Evolutionary conservation across 306 rosid species (phyloP).

Genomic region (Morella rubra): DNA sequence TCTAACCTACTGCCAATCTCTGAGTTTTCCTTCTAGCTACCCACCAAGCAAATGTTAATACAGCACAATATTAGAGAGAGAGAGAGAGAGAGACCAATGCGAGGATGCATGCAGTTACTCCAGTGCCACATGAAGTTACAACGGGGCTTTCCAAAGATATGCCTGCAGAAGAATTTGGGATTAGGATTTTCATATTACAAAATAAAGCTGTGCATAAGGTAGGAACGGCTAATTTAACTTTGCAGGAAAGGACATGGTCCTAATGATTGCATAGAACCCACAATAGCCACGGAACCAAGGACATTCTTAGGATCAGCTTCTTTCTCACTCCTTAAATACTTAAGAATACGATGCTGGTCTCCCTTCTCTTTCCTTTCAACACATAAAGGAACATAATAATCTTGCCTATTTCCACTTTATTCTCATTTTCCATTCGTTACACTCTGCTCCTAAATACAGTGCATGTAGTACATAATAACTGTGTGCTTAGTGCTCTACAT

Average conservation of each 20-base stretch:
- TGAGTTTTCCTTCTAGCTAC: constrained; percentile 2
- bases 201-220: background rate
- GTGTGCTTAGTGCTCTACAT: background rate
- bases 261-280: too few relatives aligned
- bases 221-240: background rate
- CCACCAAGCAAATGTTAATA: background rate
- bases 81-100: constrained; percentile 60
- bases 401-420: background rate
- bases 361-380: background rate
- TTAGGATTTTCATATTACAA: background rate
- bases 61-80: background rate
- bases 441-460: background rate
- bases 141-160: constrained; percentile 73
- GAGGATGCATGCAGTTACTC: constrained; percentile 90
- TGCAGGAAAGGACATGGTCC: background rate
- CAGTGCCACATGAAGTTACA: constrained; percentile 87
- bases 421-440: background rate
- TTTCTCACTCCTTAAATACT: background rate
- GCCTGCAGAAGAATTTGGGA: constrained; percentile 47
- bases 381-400: background rate
- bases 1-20: background rate
- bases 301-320: background rate
- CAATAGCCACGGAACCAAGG: too few relatives aligned
- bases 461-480: background rate
- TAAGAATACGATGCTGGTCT: too few relatives aligned